A percentile compares a stretch with the other conserved stretches of the same genome.
Evolutionary conservation across 176 grass and related monocot species (phyloP).

Genomic region (Saccharum spontaneum): DNA sequence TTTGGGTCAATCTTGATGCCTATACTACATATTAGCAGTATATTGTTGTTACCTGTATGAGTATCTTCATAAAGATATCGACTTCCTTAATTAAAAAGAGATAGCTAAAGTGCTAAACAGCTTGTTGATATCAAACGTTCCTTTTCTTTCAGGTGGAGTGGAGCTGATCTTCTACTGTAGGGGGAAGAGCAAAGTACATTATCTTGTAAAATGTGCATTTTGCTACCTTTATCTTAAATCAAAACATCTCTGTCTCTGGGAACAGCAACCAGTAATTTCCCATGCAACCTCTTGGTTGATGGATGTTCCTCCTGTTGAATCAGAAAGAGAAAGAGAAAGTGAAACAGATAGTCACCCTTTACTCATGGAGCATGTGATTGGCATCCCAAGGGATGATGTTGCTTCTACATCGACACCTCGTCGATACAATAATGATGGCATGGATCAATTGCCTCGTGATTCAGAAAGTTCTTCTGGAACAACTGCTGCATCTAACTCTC

Average conservation of each 20-base stretch:
- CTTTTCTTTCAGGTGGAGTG: conserved; percentile 29
- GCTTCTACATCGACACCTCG: conserved; percentile 55
- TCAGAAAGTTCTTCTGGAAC: conserved; percentile 41
- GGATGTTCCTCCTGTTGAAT: conserved; percentile 43
- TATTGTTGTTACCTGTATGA: conserved; percentile 3
- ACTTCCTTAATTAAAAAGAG: background rate
- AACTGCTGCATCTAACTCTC: conserved; percentile 43
- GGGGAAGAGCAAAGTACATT: background rate
- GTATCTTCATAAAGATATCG: background rate
- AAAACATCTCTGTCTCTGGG: conserved; percentile 24
- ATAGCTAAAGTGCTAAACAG: conserved; percentile 25
- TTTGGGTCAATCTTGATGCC: background rate
- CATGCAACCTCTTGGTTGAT: conserved; percentile 51
- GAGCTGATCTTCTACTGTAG: background rate
- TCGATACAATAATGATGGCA: conserved; percentile 34
- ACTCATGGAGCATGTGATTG: conserved; percentile 59
- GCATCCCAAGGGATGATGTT: conserved; percentile 51
- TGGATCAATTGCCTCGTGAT: conserved; percentile 30
- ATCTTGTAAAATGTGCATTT: conserved; percentile 19
- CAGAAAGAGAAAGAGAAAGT: conserved; percentile 33
- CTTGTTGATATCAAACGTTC: conserved; percentile 1
- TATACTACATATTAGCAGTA: background rate
- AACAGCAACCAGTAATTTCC: conserved; percentile 19
- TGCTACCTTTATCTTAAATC: background rate
- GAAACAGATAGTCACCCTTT: conserved; percentile 46